Conservation (phyloP, 2,329 filamentous ascomycete genomes). For the Venturia carpophila region DNA sequence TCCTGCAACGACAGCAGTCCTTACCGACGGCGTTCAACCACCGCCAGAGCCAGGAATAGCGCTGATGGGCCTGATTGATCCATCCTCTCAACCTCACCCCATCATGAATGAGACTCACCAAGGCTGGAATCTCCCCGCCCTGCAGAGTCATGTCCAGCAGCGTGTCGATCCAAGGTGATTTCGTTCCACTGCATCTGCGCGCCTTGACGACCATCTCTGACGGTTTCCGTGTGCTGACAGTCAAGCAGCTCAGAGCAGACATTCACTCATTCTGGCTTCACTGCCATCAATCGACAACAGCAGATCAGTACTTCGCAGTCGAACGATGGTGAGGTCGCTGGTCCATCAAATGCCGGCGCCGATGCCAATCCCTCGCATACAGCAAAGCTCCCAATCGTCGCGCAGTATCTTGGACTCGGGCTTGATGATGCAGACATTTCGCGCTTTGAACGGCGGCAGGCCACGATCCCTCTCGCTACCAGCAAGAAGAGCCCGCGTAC, state of each 20-base stretch:
- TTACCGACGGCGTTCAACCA: not conserved
- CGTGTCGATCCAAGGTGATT: not conserved
- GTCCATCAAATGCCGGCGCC: not conserved
- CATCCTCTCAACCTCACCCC: not conserved
- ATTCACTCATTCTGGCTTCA: constrained; percentile 2
- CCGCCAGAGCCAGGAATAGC: not conserved
- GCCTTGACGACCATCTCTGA: not conserved
- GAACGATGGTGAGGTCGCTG: not conserved
- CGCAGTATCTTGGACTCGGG: constrained; percentile 7
- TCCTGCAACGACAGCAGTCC: not conserved
- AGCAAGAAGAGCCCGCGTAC: not conserved
- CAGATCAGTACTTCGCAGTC: not conserved
- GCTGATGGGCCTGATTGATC: not conserved
- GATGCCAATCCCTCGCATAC: not conserved
- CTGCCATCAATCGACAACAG: not conserved
- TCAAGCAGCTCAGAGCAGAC: constrained; percentile 3
- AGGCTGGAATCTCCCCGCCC: not conserved
- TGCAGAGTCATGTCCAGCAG: not conserved
- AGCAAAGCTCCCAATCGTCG: constrained; percentile 8
- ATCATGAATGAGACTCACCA: constrained; percentile 3
- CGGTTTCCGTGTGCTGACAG: not conserved
- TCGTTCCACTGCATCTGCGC: not conserved
- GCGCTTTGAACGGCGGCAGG: constrained; percentile 7
- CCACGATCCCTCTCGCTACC: not conserved
- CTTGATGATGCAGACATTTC: not conserved